A percentile compares a stretch with the other conserved stretches of the same genome.
Evolutionary conservation across 1,139 yeast genomes (phyloP).

Genomic region (Schwanniomyces etchellsii): DNA sequence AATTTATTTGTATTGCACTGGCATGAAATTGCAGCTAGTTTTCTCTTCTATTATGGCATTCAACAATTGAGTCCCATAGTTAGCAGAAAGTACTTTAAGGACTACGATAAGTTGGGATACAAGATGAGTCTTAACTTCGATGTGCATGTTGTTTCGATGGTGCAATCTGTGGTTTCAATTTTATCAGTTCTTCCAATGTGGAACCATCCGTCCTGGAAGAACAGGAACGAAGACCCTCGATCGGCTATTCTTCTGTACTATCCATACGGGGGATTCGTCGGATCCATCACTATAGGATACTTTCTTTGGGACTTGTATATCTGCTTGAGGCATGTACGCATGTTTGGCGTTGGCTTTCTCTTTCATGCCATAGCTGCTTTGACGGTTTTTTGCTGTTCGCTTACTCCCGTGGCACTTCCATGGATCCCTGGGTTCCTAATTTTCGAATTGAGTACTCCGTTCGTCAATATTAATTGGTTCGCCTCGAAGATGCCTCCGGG

Average conservation of each 20-base stretch:
- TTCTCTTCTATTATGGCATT: constrained; percentile 32
- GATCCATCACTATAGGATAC: constrained; percentile 74
- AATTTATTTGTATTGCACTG: constrained; percentile 38
- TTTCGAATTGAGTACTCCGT: constrained; percentile 91
- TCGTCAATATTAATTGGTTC: constrained; percentile 88
- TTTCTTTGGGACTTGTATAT: constrained; percentile 86
- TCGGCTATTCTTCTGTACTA: constrained; percentile 56
- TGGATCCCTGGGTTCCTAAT: constrained; percentile 80
- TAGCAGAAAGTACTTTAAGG: constrained; percentile 30
- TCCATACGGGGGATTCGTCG: constrained; percentile 69
- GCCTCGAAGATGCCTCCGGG: constrained; percentile 68
- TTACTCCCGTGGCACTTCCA: constrained; percentile 52
- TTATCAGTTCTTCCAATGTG: constrained; percentile 54
- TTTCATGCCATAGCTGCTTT: constrained; percentile 84
- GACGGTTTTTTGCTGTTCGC: constrained; percentile 58
- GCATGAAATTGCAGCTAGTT: constrained; percentile 45
- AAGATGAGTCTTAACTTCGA: constrained; percentile 68
- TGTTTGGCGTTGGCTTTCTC: constrained; percentile 80
- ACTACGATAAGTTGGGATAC: constrained; percentile 41
- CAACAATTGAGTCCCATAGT: constrained; percentile 38
- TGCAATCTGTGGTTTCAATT: constrained; percentile 65
- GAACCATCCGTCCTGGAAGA: constrained; percentile 40
- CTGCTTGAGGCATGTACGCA: constrained; percentile 51
- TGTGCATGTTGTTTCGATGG: constrained; percentile 83
- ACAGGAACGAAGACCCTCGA: constrained; percentile 39